These are phyloP conservation scores for Spiraea crenata DNA, from an alignment of 331 rosid genomes.

Conservation along the genomic window DNA sequence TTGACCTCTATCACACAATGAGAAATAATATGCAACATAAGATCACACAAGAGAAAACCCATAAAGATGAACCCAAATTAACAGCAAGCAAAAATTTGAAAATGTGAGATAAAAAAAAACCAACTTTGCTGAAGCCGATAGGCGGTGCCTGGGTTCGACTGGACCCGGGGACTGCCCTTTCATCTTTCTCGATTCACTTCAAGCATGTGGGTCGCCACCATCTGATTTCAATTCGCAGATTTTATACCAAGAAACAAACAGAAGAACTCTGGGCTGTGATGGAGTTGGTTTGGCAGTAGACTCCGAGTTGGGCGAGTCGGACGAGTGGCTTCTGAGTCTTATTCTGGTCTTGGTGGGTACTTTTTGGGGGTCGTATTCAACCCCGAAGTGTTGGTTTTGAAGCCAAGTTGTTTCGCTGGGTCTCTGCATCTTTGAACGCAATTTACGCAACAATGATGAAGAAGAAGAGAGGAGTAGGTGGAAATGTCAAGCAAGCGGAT, in stretches of 20 bases:
- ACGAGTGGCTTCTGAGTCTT: neutral
- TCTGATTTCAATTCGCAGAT: neutral
- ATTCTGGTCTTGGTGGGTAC: neutral
- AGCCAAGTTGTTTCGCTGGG: neutral
- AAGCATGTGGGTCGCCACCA: conserved; percentile 20
- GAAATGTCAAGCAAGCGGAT: neutral
- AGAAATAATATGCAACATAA: neutral
- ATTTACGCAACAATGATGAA: neutral
- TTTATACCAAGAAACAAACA: too few species aligned
- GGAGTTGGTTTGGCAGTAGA: neutral
- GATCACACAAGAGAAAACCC: neutral
- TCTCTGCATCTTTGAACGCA: neutral
- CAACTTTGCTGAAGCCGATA: conserved; percentile 62
- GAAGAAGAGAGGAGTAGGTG: neutral
- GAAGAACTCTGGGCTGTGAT: neutral
- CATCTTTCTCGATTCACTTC: conserved; percentile 44
- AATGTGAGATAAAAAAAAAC: conserved; percentile 6
- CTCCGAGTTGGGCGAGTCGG: neutral
- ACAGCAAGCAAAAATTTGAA: neutral
- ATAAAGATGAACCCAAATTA: neutral
- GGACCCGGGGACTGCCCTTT: conserved; percentile 55
- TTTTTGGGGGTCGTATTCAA: neutral
- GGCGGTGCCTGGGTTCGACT: conserved; percentile 72
- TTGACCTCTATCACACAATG: neutral
- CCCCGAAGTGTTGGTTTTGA: neutral